Conservation (phyloP, 768 basidiomycete genomes). For the Paxillus ammoniavirescens region DNA sequence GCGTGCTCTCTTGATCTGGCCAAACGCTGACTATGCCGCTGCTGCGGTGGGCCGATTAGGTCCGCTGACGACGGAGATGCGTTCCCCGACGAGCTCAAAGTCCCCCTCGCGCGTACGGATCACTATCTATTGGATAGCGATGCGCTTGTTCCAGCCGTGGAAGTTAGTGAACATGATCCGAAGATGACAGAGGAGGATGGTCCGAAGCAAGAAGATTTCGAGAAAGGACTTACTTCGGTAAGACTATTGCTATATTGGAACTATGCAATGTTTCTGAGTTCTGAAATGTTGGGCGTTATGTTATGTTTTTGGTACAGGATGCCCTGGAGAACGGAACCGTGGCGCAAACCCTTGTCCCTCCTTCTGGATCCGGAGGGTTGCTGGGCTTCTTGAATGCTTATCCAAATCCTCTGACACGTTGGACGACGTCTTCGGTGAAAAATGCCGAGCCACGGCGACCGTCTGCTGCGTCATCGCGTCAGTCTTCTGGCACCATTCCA, state of each 20-base stretch:
- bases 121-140: constrained; percentile 51
- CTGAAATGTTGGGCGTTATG: neutral
- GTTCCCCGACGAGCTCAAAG: constrained; percentile 59
- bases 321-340: constrained; percentile 24
- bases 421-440: constrained; percentile 36
- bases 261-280: neutral
- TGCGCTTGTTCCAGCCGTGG: constrained; percentile 9
- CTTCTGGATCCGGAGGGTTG: constrained; percentile 40
- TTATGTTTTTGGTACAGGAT: constrained; percentile 15
- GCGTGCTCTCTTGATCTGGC: constrained; percentile 6
- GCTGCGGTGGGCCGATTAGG: constrained; percentile 32
- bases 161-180: constrained; percentile 11
- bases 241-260: constrained; percentile 7
- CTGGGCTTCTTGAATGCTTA: constrained; percentile 62
- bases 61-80: constrained; percentile 54
- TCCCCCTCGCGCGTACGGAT: constrained; percentile 59
- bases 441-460: constrained; percentile 15
- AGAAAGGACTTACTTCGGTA: constrained; percentile 21
- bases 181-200: constrained; percentile 16
- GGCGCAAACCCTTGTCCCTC: constrained; percentile 16
- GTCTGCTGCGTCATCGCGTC: constrained; percentile 22
- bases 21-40: constrained; percentile 1
- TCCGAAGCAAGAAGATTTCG: constrained; percentile 18
- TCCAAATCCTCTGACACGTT: constrained; percentile 55
- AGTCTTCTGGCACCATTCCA: constrained; percentile 20